Percentiles rank a stretch among this genome's conserved stretches.
phyloP scores from a whole-genome alignment of 2,329 filamentous ascomycete genomes.

The Emmonsia crescens region DNA sequence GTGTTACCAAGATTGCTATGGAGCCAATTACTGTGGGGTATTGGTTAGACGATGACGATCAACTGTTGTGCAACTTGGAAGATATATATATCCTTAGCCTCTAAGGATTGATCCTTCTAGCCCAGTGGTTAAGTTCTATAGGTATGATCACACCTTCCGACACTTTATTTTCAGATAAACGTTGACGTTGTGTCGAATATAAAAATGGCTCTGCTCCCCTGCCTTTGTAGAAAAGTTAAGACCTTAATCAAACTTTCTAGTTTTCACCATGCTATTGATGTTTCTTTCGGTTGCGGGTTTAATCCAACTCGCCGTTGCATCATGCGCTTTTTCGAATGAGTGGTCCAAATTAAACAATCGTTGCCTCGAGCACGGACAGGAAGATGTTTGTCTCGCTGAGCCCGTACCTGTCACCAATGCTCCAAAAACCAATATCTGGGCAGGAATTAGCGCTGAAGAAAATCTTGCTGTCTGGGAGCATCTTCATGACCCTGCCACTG shows the following conservation, averaged over 20 bases:
- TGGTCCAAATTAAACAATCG: background rate
- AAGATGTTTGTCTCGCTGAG: background rate
- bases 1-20: background rate
- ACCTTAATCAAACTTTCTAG: background rate
- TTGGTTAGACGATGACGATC: background rate
- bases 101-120: background rate
- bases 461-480: constrained; percentile 36
- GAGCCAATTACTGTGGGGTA: background rate
- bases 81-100: background rate
- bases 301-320: background rate
- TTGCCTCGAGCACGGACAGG: background rate
- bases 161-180: background rate
- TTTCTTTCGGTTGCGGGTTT: background rate
- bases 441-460: constrained; percentile 33
- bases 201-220: background rate
- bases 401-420: constrained; percentile 14
- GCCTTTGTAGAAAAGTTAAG: background rate
- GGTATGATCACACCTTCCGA: background rate
- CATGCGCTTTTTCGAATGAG: background rate
- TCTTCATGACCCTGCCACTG: constrained; percentile 30
- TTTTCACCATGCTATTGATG: background rate
- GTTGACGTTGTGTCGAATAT: background rate
- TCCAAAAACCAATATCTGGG: constrained; percentile 34
- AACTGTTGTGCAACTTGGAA: background rate
- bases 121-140: background rate